Evolutionary conservation across 2,329 filamentous ascomycete genomes (phyloP).

Genomic region (Fusarium sp.): DNA sequence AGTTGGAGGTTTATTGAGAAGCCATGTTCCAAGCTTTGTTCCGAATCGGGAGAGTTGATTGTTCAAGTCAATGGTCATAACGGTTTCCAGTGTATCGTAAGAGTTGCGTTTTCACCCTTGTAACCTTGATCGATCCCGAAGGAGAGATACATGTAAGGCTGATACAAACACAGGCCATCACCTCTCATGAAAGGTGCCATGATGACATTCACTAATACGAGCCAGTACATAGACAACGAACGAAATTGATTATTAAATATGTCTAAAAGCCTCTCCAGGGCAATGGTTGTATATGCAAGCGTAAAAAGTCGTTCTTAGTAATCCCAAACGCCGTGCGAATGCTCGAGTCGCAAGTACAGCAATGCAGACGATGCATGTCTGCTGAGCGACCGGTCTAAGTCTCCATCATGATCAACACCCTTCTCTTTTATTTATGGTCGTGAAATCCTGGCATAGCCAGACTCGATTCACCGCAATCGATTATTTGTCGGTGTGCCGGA

Average conservation of each 20-base stretch:
- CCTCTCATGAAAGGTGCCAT: neutral
- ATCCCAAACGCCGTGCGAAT: conserved; percentile 49
- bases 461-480: conserved; percentile 44
- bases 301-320: conserved; percentile 45
- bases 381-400: conserved; percentile 38
- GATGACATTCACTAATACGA: neutral
- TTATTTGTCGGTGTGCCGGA: conserved; percentile 10
- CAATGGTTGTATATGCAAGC: conserved; percentile 46
- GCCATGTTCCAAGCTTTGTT: neutral
- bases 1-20: neutral
- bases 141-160: neutral
- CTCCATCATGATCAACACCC: conserved; percentile 40
- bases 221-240: conserved; percentile 34
- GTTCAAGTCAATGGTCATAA: too few species aligned
- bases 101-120: too few species aligned
- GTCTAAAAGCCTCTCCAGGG: conserved; percentile 46
- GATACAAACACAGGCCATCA: neutral
- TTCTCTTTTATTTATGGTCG: conserved; percentile 15
- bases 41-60: neutral
- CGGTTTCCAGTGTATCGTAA: too few species aligned
- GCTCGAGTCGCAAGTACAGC: conserved; percentile 37
- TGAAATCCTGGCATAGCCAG: conserved; percentile 13
- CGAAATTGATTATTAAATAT: conserved; percentile 50
- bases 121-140: too few species aligned
- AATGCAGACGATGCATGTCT: conserved; percentile 34